These are phyloP conservation scores for Blastomyces silverae DNA, from an alignment of 2,329 filamentous ascomycete species.

Conservation along the genomic window DNA sequence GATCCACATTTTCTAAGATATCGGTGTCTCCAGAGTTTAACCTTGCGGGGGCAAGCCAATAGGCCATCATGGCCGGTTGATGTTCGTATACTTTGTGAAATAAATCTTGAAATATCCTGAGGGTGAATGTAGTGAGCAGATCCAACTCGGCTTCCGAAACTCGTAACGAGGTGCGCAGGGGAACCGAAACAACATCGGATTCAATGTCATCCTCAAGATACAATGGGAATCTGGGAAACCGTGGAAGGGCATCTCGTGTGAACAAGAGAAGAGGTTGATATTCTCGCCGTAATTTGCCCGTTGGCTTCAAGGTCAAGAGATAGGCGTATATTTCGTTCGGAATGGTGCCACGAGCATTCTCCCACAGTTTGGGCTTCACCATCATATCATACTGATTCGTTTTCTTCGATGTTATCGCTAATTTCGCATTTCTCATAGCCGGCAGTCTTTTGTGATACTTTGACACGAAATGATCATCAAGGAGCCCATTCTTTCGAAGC, in stretches of 20 bases:
- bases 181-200: constrained; percentile 51
- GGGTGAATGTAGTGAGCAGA: constrained; percentile 62
- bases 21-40: constrained; percentile 14
- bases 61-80: constrained; percentile 60
- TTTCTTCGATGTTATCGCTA: constrained; percentile 76
- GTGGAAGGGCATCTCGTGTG: constrained; percentile 59
- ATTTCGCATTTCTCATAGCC: constrained; percentile 74
- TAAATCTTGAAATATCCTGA: constrained; percentile 70
- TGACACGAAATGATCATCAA: constrained; percentile 70
- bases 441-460: constrained; percentile 65
- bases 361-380: constrained; percentile 72
- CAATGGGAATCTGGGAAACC: constrained; percentile 61
- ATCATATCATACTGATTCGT: constrained; percentile 68
- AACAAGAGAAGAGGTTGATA: constrained; percentile 64
- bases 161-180: constrained; percentile 41
- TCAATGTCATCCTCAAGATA: constrained; percentile 60
- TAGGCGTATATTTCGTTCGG: constrained; percentile 56
- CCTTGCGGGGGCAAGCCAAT: constrained; percentile 66
- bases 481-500: constrained; percentile 57
- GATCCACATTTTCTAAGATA: constrained; percentile 10
- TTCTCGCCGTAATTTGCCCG: constrained; percentile 50
- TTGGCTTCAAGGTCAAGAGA: constrained; percentile 53
- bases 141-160: constrained; percentile 43
- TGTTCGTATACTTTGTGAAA: constrained; percentile 81
- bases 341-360: constrained; percentile 35